These are phyloP conservation scores for Rosa hybrid DNA, from an alignment of 331 rosid species.

Conservation along the genomic window DNA sequence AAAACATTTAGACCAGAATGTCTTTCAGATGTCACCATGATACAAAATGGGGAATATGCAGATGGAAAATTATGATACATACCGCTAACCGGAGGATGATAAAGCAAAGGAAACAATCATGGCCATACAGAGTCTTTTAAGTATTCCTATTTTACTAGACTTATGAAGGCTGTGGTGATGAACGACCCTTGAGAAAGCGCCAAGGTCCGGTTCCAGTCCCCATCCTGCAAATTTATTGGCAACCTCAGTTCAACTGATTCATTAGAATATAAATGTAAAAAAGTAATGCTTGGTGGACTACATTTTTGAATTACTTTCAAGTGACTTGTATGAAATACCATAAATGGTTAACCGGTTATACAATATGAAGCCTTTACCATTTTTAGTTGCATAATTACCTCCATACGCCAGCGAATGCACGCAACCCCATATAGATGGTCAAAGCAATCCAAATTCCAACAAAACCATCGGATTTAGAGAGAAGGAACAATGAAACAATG, in stretches of 20 bases:
- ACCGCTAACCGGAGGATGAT: not conserved
- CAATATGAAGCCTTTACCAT: not conserved
- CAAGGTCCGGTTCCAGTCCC: constrained; percentile 98
- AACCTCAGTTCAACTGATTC: not conserved
- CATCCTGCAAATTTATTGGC: constrained; percentile 59
- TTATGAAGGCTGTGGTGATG: constrained; percentile 18
- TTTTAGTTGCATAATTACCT: constrained; percentile 45
- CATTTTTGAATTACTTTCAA: not conserved
- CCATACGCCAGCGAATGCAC: constrained; percentile 80
- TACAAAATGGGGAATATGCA: not conserved
- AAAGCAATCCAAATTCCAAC: constrained; percentile 91
- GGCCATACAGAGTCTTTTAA: not conserved
- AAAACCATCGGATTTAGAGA: constrained; percentile 62
- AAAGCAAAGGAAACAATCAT: not conserved
- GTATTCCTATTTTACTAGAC: not conserved
- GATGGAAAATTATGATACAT: not conserved
- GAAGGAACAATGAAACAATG: constrained; percentile 55
- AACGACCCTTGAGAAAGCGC: constrained; percentile 63
- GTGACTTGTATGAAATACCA: not conserved
- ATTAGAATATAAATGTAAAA: not conserved
- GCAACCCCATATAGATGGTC: constrained; percentile 82
- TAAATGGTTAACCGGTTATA: not conserved
- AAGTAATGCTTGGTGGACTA: not conserved
- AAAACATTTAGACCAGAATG: not conserved
- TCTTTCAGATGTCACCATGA: not conserved